Conservation (phyloP, 345 rosid genomes). For the Salix viminalis region DNA sequence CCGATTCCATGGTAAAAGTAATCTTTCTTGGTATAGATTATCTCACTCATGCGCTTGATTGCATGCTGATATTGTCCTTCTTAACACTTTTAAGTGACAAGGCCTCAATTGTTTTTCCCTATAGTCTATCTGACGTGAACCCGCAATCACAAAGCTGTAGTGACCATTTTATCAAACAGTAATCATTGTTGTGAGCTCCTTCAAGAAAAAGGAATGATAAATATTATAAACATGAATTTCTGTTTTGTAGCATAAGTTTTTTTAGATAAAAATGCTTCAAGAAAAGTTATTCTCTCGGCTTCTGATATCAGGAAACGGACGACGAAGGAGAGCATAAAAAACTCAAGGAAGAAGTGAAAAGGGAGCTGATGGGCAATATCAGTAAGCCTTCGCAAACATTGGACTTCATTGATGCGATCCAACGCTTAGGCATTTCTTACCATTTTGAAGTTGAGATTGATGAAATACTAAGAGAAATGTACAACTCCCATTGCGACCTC, state of each 20-base stretch:
- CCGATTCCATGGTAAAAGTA: neutral
- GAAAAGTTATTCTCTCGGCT: no score
- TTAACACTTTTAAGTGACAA: no score
- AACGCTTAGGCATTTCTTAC: constrained; percentile 42
- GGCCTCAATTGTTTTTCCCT: no score
- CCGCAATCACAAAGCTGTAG: no score
- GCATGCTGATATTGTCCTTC: no score
- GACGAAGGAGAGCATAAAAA: neutral
- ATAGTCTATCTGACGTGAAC: no score
- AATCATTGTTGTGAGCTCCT: no score
- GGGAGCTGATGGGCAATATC: neutral
- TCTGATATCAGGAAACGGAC: neutral
- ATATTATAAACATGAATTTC: no score
- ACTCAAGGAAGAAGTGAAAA: constrained; percentile 22
- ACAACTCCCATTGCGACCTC: neutral
- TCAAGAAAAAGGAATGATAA: no score
- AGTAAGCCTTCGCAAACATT: constrained; percentile 2
- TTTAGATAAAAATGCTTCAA: no score
- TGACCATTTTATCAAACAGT: no score
- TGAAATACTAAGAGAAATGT: constrained; percentile 4
- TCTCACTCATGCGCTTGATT: neutral
- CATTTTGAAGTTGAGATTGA: constrained; percentile 45
- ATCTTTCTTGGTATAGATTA: neutral
- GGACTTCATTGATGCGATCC: constrained; percentile 31
- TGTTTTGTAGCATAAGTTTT: constrained; percentile 1